Base-by-base conservation (phyloP, 2,329 filamentous ascomycete species). In the Stachybotrys chlorohalonatus region DNA sequence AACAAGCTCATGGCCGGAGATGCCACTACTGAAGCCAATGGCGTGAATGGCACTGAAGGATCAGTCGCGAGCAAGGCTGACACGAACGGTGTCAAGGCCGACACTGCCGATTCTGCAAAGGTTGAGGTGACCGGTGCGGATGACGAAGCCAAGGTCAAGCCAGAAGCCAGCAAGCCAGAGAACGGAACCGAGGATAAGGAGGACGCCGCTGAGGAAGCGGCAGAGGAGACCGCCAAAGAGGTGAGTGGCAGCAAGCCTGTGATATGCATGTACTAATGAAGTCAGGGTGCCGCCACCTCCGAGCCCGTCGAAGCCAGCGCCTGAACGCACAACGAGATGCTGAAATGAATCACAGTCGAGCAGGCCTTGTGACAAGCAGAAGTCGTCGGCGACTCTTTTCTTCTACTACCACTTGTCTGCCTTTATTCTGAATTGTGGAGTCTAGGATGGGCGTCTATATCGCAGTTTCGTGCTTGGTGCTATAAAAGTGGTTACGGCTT, bases 1-100 rank as follows among this genome's bases (percentile, higher is more conserved):
- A 95, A 88, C 70, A 87, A 88, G 69, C 80, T 90, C 42, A 78
- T 97, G n/a, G 82, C 82, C 39, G 75, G 73, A 15, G 86, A 87
- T 50, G 71, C 73, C 32, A 70, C 70, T 9, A 66, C 74, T 11
- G 66, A n/a, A 9, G 8, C 69, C 15, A 79, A 80, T 57, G 76
- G 75, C 17, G 73, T 79, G 2, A 81, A 81, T 42, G 75, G 79
- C 56, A 69, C 72, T 15, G 59, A 71, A 11, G 67, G 68, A 17
- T 59, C 63, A 49, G 58, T 66, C 31, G 69, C 72, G 39, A 73
- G 75, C 67, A 80, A 79, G 63, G 67, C 63, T 5, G 73, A 72
- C 52, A 61, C 68, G 13, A 72, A 78, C 52, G 75, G 72, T 30
- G 67, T 65, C 52, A 71, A 75, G 56, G 69, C 72, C 45, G 67